A percentile compares a stretch with the other conserved stretches of the same genome.
phyloP scores from a whole-genome alignment of 257 asterid species.

The Anisodus acutangulus region DNA sequence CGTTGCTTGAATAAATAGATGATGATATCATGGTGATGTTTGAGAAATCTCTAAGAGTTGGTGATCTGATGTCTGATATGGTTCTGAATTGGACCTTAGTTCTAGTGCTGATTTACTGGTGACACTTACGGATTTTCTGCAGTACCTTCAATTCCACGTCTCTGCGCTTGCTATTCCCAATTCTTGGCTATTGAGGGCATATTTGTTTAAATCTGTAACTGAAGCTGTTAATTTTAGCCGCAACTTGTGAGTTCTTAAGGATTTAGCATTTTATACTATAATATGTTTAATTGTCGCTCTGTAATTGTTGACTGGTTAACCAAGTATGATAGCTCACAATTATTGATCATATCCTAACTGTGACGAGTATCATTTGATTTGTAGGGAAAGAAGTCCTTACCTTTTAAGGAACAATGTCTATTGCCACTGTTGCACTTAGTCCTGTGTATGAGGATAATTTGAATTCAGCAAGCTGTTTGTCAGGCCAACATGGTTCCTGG shows the following conservation, averaged over 20 bases:
- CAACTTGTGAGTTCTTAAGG: constrained; percentile 25
- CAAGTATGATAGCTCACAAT: background rate
- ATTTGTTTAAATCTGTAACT: constrained; percentile 21
- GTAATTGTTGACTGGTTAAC: constrained; percentile 27
- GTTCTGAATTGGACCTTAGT: constrained; percentile 18
- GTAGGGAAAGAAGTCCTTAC: constrained; percentile 41
- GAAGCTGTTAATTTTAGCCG: constrained; percentile 20
- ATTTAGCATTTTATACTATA: constrained; percentile 29
- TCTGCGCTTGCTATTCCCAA: background rate
- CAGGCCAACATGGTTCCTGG: constrained; percentile 44
- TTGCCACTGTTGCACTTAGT: constrained; percentile 77
- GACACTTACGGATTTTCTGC: background rate
- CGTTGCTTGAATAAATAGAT: background rate
- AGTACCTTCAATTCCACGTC: background rate
- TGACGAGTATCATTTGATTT: constrained; percentile 29
- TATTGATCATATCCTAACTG: background rate
- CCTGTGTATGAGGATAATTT: constrained; percentile 66
- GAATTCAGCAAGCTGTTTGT: constrained; percentile 53
- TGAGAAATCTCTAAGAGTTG: background rate
- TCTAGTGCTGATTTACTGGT: background rate
- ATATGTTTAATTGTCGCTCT: background rate
- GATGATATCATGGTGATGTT: background rate
- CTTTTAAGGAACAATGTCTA: constrained; percentile 57
- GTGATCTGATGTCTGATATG: constrained; percentile 18
- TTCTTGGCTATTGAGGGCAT: background rate